Evolutionary conservation across 768 basidiomycete genomes (phyloP).

Genomic region (Rhodotorula diobovata): DNA sequence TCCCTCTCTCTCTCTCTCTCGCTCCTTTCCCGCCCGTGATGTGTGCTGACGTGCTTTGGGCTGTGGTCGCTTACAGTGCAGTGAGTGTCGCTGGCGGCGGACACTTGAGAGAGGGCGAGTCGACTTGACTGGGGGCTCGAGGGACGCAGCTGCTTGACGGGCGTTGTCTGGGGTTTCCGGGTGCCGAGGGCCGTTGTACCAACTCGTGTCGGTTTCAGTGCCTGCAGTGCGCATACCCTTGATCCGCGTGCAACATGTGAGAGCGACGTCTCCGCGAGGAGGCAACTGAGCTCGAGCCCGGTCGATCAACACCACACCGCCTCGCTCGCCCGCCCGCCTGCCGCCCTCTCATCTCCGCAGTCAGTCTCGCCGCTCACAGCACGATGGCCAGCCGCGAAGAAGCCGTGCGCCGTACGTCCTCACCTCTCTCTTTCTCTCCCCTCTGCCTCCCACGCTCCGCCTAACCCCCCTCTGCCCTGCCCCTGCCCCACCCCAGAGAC

Average conservation of each 20-base stretch:
- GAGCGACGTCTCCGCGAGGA: too few species aligned
- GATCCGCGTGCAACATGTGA: too few species aligned
- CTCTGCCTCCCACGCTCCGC: neutral
- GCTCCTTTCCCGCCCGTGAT: neutral
- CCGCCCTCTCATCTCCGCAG: neutral
- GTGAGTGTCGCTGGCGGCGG: neutral
- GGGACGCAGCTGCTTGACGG: too few species aligned
- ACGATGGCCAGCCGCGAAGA: slow-evolving; percentile 1
- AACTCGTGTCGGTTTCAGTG: too few species aligned
- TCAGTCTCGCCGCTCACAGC: neutral
- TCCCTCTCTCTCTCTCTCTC: neutral
- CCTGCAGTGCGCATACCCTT: too few species aligned
- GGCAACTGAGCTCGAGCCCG: neutral
- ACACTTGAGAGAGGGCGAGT: too few species aligned
- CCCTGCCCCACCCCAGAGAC: slow-evolving; percentile 14
- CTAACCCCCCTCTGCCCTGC: neutral
- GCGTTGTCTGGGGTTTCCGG: too few species aligned
- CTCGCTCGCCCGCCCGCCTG: neutral
- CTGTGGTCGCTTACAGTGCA: neutral
- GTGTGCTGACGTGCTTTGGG: too few species aligned
- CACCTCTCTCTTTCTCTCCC: neutral
- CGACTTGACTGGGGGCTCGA: too few species aligned
- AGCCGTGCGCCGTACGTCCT: slow-evolving; percentile 20
- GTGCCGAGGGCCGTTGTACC: too few species aligned
- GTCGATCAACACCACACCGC: too few species aligned